These are phyloP conservation scores for Gypsophila paniculata DNA, from an alignment of 179 eudicot genomes.

Conservation along the genomic window DNA sequence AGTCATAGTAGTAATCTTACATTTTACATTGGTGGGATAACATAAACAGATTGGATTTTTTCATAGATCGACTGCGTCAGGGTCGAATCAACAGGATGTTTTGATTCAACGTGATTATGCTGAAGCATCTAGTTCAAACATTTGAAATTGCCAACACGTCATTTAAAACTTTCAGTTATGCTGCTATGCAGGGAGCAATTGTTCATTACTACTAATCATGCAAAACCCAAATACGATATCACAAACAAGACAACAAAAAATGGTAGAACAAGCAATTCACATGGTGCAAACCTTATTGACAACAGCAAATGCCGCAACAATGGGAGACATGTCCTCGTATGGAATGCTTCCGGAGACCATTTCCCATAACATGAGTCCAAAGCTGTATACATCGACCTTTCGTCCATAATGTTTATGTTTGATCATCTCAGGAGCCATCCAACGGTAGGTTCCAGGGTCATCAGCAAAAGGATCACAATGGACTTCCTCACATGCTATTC, in stretches of 20 bases:
- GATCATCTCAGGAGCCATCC: conserved; percentile 99
- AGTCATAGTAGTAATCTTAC: too few relatives aligned
- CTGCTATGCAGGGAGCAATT: neutral
- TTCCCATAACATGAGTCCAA: conserved; percentile 84
- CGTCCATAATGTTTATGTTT: conserved; percentile 60
- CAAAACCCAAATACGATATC: neutral
- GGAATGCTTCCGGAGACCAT: conserved; percentile 75
- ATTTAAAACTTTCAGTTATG: neutral
- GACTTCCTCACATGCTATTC: conserved; percentile 79
- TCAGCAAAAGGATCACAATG: conserved; percentile 59
- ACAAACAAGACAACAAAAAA: conserved; percentile 9
- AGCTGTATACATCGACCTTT: conserved; percentile 80
- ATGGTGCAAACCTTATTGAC: conserved; percentile 62
- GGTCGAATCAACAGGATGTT: neutral
- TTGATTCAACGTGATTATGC: neutral
- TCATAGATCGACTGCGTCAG: neutral
- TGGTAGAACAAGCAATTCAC: neutral
- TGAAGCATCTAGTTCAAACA: neutral
- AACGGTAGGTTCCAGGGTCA: conserved; percentile 87
- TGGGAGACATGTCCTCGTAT: conserved; percentile 73
- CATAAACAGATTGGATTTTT: neutral
- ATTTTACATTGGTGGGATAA: too few relatives aligned
- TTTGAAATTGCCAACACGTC: neutral
- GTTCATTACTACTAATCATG: neutral
- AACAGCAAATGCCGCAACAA: conserved; percentile 86